Evolutionary conservation across 2,329 filamentous ascomycete species (phyloP), one percentile per base, ranked within the genome.

Genomic region (Aureobasidium pullulans): DNA sequence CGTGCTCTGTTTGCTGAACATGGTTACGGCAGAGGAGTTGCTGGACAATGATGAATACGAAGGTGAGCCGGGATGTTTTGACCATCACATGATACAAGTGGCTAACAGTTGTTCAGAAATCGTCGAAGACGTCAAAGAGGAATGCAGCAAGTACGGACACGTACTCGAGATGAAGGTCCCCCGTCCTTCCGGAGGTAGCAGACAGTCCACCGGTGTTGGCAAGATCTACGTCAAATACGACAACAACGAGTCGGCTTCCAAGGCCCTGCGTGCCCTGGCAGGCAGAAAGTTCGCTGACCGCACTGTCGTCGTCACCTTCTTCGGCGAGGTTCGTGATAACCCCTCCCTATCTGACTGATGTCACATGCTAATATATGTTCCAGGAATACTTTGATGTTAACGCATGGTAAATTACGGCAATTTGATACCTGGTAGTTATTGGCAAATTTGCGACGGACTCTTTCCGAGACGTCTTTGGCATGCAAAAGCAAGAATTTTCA

Each of bases 161-260:
- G 83, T 99, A 31, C 64, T 91, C 43, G 89, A 91, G n/a, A 78
- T 97, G 74, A 99, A 99, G 79, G 87, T 99, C 61, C 94, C 94
- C 4, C 84, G 94, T 61, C 93, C 94, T 1, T 85, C 84, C 23
- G 89, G 89, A 66, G 90, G 89, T 50, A 89, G 86, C 72, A 85
- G 91, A 67, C 88, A 94, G 71, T 89, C 87, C 23, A 84, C 90
- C 32, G 94, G 94, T 48, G 91, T 99, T 23, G 94, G 94, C 71
- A 99, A 97, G 81, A 97, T 99, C 66, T 99, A 87, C 71, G 87
- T 99, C 77, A 97, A 96, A 73, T 99, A 90, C 70, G 89, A 94
- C 64, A 83, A 80, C 3, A 77, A 83, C 2, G 90, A 91, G 53
- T 84, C 86, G 8, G 89, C 93, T 19, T 87, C 88, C 63, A 92